These are phyloP conservation scores for Monilinia aucupariae DNA, from an alignment of 2,329 filamentous ascomycete genomes.

Conservation along the genomic window DNA sequence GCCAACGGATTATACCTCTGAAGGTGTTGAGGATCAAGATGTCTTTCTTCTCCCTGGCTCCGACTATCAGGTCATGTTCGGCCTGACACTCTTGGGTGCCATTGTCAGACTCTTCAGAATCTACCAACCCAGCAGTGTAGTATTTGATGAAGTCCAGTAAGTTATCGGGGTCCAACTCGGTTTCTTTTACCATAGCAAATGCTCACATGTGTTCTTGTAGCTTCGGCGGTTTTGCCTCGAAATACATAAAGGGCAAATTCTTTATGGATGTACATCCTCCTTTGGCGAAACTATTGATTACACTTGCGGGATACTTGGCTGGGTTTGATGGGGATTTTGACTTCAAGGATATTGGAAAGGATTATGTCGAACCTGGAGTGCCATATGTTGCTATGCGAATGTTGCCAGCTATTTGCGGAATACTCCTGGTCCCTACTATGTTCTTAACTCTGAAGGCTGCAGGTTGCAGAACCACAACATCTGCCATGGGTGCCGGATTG, in stretches of 20 bases:
- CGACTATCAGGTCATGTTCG: slow-evolving; percentile 73
- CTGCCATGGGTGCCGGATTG: slow-evolving; percentile 74
- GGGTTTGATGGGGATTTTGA: slow-evolving; percentile 95
- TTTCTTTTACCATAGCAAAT: slow-evolving; percentile 16
- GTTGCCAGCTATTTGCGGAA: slow-evolving; percentile 82
- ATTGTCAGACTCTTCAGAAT: slow-evolving; percentile 88
- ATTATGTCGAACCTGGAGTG: slow-evolving; percentile 89
- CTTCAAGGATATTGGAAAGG: slow-evolving; percentile 99
- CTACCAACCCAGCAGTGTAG: slow-evolving; percentile 91
- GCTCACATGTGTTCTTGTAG: slow-evolving; percentile 43
- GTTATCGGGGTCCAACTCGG: slow-evolving; percentile 38
- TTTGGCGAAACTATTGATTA: slow-evolving; percentile 92
- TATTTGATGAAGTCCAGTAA: slow-evolving; percentile 99
- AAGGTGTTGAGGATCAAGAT: slow-evolving; percentile 83
- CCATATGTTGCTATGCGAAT: slow-evolving; percentile 98
- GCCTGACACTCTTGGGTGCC: slow-evolving; percentile 69
- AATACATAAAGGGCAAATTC: slow-evolving; percentile 99
- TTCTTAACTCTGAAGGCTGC: slow-evolving; percentile 89
- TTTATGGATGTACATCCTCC: slow-evolving; percentile 99
- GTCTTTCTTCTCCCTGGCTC: slow-evolving; percentile 78
- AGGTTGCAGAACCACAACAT: slow-evolving; percentile 82
- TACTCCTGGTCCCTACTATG: slow-evolving; percentile 83
- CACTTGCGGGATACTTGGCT: slow-evolving; percentile 87
- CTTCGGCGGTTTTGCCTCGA: slow-evolving; percentile 95
- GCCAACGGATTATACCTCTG: slow-evolving; percentile 60